Base-by-base conservation (phyloP, 306 rosid species). In the Argentina anserina region DNA sequence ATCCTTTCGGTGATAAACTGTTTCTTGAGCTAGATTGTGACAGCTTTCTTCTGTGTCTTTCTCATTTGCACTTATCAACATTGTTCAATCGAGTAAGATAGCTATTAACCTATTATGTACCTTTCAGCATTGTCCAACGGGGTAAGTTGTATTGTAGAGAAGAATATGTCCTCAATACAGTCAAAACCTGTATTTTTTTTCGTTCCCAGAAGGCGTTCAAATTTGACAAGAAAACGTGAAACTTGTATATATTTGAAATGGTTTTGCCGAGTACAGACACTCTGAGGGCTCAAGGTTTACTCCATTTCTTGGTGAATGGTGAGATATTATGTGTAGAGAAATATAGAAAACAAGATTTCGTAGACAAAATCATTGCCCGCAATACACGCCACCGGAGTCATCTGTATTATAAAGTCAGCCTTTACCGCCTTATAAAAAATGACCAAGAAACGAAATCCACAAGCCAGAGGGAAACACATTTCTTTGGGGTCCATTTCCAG, bases 341-440 rank as follows among this genome's bases (percentile, higher is more conserved):
- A 15, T 2, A 15, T 7, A 41, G 66, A 46, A 65, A 55, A 69
- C 25, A 68, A 26, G 64, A 0, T 45, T 14, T 42, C 26, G 29
- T 39, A 36, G 84, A 80, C 79, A 78, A 45, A 21, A 70, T 82
- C 84, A 85, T 86, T 80, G 75, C 82, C 91, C 77, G 79, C 66
- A 8, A 45, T 60, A 82, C 90, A 88, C 89, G 90, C 75, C 81
- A 80, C 81, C 18, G 11, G 42, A 18, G 50, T 68, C 60, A 83
- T 36, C 18, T 37, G 77, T 78, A 14, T 68, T 17, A 31, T n/a
- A 36, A 9, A 64, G 82, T 80, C 83, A 71, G 56, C 8, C 47
- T 11, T 9, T 0, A 7, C 18, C 2, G 45, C 36, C 18, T 25
- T 26, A 34, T 33, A 17, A 52, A 33, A 37, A 42, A 20, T 26